Conservation (phyloP, 495 filamentous ascomycete species). For the Xylaria sp. region DNA sequence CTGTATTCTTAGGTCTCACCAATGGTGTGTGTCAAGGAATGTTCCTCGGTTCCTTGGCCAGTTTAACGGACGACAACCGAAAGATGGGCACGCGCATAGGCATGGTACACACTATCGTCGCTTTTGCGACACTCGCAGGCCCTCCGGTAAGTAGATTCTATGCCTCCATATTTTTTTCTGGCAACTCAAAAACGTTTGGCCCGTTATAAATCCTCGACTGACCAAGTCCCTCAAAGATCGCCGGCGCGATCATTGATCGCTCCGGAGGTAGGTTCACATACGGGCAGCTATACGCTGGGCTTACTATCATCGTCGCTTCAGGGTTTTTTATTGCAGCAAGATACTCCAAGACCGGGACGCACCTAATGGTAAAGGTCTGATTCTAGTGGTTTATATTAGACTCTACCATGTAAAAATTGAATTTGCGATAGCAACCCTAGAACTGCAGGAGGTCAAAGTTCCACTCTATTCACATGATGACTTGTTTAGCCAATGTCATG, state of each 20-base stretch:
- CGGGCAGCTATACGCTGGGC: constrained; percentile 53
- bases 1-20: constrained; percentile 49
- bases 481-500: not conserved
- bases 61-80: constrained; percentile 46
- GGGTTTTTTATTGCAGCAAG: constrained; percentile 24
- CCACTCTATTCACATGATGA: too few relatives aligned
- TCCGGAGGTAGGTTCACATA: constrained; percentile 44
- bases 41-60: constrained; percentile 47
- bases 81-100: constrained; percentile 47
- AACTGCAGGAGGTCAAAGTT: not conserved
- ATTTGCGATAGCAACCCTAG: not conserved
- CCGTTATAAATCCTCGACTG: not conserved
- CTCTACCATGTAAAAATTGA: not conserved
- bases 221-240: constrained; percentile 44
- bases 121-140: not conserved
- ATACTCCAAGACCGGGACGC: not conserved
- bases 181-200: not conserved
- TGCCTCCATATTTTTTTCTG: too few relatives aligned
- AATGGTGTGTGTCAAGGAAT: constrained; percentile 49
- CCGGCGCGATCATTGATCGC: constrained; percentile 52
- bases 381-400: not conserved
- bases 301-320: constrained; percentile 40
- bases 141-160: constrained; percentile 34
- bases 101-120: constrained; percentile 4
- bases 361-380: constrained; percentile 4